Evolutionary conservation across 805 yeast genomes (phyloP).

Genomic region (Saturnispora gosingensis): DNA sequence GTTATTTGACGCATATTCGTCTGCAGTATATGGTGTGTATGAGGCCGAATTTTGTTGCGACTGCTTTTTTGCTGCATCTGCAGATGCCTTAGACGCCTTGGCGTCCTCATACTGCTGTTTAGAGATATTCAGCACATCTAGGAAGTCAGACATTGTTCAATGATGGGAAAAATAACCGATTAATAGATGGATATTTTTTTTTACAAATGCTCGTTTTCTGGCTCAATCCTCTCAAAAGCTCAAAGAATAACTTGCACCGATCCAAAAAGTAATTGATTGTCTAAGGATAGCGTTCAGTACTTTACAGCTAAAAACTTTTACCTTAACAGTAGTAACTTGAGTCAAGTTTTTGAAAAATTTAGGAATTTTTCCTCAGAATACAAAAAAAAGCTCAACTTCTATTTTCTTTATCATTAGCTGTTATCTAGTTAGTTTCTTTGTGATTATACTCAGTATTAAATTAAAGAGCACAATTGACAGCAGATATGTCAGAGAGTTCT

Average conservation of each 20-base stretch:
- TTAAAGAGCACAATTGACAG: neutral
- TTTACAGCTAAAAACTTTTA: neutral
- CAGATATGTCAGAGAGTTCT: slow-evolving; percentile 4
- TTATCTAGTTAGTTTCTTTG: neutral
- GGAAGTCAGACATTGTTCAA: slow-evolving; percentile 42
- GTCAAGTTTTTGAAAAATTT: neutral
- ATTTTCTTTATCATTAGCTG: neutral
- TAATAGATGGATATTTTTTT: neutral
- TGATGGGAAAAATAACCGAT: neutral
- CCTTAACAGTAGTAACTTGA: neutral
- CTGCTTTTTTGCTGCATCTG: slow-evolving; percentile 9
- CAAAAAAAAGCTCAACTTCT: neutral
- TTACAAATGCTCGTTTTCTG: neutral
- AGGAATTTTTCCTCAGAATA: neutral
- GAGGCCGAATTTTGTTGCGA: slow-evolving; percentile 5
- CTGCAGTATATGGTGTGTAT: slow-evolving; percentile 14
- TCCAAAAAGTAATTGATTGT: neutral
- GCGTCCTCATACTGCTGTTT: slow-evolving; percentile 34
- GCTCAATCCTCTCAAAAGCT: neutral
- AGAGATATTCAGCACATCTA: slow-evolving; percentile 64
- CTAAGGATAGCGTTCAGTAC: neutral
- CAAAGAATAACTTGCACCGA: neutral
- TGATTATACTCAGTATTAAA: neutral
- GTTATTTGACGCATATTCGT: slow-evolving; percentile 16
- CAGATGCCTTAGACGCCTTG: slow-evolving; percentile 13